These are phyloP conservation scores for Lentinus polychrous DNA, from an alignment of 1,284 basidiomycete species.

Conservation along the genomic window DNA sequence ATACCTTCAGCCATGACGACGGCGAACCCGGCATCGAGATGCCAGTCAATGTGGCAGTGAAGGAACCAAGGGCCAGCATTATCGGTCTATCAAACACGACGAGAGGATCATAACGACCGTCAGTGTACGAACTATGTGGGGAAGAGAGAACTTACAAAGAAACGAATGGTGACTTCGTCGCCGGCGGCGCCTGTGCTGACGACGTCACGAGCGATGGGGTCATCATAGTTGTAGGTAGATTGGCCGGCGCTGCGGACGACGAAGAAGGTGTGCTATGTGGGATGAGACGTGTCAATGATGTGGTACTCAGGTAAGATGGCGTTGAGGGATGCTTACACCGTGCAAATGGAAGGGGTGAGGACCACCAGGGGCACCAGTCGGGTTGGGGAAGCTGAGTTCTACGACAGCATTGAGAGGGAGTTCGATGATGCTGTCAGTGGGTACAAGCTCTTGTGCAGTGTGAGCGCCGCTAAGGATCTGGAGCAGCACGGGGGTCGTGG, in stretches of 20 bases:
- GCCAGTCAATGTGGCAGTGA: constrained; percentile 7
- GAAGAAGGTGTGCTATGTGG: constrained; percentile 5
- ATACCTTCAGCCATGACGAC: constrained; percentile 5
- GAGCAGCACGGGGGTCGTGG: constrained; percentile 24
- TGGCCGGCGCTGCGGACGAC: constrained; percentile 11
- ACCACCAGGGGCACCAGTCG: constrained; percentile 17
- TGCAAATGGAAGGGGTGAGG: constrained; percentile 32
- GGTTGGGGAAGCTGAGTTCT: constrained; percentile 22
- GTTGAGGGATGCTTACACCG: constrained; percentile 18
- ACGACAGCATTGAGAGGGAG: constrained; percentile 22
- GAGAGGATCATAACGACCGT: not conserved
- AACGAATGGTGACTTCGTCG: constrained; percentile 17
- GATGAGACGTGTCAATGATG: not conserved
- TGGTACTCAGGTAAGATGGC: not conserved
- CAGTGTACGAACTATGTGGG: not conserved
- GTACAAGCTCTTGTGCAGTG: constrained; percentile 19
- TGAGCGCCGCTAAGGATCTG: constrained; percentile 25
- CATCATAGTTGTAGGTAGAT: constrained; percentile 27
- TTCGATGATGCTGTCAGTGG: constrained; percentile 20
- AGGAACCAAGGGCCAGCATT: constrained; percentile 7
- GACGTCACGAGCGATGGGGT: constrained; percentile 23
- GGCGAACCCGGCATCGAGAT: constrained; percentile 6
- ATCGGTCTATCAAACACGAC: not conserved
- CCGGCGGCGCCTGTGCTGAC: constrained; percentile 13
- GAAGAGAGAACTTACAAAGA: not conserved